Conservation (phyloP, 306 rosid species). For the Gynostemma pentaphyllum region DNA sequence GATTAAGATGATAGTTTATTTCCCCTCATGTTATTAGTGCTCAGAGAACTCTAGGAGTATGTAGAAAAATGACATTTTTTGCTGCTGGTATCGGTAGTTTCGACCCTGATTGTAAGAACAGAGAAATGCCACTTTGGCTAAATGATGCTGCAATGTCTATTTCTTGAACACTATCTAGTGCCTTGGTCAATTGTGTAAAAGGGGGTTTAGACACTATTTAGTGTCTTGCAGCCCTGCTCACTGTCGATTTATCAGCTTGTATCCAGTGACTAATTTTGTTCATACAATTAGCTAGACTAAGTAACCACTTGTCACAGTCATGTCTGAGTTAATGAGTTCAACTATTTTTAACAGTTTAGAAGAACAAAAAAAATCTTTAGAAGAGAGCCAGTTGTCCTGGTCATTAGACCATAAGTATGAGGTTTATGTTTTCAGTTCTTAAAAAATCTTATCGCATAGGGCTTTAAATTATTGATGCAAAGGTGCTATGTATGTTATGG, state of each 20-base stretch:
- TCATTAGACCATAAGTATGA: background rate
- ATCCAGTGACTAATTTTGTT: background rate
- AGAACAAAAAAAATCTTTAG: background rate
- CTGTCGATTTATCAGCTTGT: background rate
- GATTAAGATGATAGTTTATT: background rate
- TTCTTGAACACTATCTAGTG: background rate
- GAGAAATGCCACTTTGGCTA: background rate
- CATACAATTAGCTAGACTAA: background rate
- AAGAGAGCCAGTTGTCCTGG: background rate
- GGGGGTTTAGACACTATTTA: background rate
- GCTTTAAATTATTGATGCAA: slow-evolving; percentile 15
- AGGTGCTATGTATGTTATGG: slow-evolving; percentile 33
- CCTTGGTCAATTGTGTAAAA: background rate
- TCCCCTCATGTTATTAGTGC: background rate
- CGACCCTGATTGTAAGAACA: background rate
- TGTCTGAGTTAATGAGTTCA: background rate
- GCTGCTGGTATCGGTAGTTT: background rate
- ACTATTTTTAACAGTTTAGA: background rate
- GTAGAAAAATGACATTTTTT: background rate
- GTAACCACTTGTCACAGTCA: background rate
- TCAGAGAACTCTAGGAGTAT: background rate
- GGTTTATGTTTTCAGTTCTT: background rate
- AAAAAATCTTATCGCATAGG: background rate
- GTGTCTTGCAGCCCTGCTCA: background rate
- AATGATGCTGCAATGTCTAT: background rate